phyloP scores from a whole-genome alignment of 495 filamentous ascomycete genomes.

The Penicillium fimorum region DNA sequence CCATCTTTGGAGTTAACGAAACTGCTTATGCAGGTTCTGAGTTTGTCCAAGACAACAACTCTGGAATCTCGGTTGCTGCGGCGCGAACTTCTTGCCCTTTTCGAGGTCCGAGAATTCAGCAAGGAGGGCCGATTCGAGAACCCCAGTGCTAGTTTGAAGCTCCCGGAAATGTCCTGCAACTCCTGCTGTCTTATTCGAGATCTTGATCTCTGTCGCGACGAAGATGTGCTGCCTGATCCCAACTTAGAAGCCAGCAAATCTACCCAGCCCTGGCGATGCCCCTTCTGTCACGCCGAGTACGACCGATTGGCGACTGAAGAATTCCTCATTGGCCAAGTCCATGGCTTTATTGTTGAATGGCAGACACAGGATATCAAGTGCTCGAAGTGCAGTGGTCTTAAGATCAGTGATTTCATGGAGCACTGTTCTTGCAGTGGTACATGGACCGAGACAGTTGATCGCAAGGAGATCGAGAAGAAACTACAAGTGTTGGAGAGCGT shows the following conservation, averaged over 20 bases:
- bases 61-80: slow-evolving; percentile 83
- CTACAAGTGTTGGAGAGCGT: slow-evolving; percentile 70
- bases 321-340: slow-evolving; percentile 71
- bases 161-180: slow-evolving; percentile 77
- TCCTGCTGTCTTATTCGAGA: slow-evolving; percentile 86
- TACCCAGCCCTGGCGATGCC: slow-evolving; percentile 69
- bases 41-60: slow-evolving; percentile 74
- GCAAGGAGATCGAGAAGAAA: slow-evolving; percentile 62
- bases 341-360: slow-evolving; percentile 75
- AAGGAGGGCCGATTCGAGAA: slow-evolving; percentile 83
- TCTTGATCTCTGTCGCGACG: slow-evolving; percentile 92
- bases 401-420: slow-evolving; percentile 93
- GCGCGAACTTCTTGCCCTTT: slow-evolving; percentile 82
- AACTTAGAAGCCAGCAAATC: slow-evolving; percentile 35
- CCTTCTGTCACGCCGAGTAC: slow-evolving; percentile 72
- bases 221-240: slow-evolving; percentile 66
- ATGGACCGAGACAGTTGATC: slow-evolving; percentile 72
- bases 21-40: slow-evolving; percentile 83
- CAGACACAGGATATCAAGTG: slow-evolving; percentile 89
- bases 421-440: slow-evolving; percentile 88
- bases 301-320: slow-evolving; percentile 80
- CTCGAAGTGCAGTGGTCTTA: slow-evolving; percentile 48
- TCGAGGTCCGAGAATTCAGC: slow-evolving; percentile 93
- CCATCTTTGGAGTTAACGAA: slow-evolving; percentile 89
- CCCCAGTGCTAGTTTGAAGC: slow-evolving; percentile 69